Evolutionary conservation across 2,329 filamentous ascomycete species (phyloP).

Genomic region (Cercospora berteroae): DNA sequence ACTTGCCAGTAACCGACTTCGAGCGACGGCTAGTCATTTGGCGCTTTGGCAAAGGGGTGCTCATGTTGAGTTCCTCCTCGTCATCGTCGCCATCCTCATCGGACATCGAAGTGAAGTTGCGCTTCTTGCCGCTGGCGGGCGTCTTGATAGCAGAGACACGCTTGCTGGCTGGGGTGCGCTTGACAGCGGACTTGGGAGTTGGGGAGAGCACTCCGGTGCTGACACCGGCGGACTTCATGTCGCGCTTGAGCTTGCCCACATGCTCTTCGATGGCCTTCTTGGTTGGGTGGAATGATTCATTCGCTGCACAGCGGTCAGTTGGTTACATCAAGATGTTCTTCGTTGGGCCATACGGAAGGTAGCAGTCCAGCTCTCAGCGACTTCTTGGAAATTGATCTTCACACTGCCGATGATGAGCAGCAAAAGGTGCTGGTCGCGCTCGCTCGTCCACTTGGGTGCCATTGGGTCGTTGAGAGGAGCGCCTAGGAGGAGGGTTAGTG

Average conservation of each 20-base stretch:
- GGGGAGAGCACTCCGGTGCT: not conserved
- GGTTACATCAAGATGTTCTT: not conserved
- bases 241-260: conserved; percentile 12
- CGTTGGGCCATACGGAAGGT: conserved; percentile 17
- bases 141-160: conserved; percentile 19
- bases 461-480: conserved; percentile 15
- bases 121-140: conserved; percentile 19
- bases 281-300: conserved; percentile 20
- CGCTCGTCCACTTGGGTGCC: conserved; percentile 28
- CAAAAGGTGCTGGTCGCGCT: conserved; percentile 28
- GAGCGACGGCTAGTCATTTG: conserved; percentile 19
- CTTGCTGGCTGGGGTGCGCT: conserved; percentile 8
- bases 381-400: conserved; percentile 21
- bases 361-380: conserved; percentile 20
- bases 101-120: conserved; percentile 19
- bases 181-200: conserved; percentile 11
- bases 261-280: conserved; percentile 28
- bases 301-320: conserved; percentile 17
- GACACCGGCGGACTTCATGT: not conserved
- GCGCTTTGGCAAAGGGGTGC: conserved; percentile 19
- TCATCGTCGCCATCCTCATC: conserved; percentile 31
- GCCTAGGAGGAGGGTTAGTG: not conserved
- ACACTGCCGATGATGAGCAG: conserved; percentile 26
- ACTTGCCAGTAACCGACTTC: conserved; percentile 7
- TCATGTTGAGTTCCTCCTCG: conserved; percentile 19